Conservation (phyloP, 805 yeast genomes). For the Wickerhamomyces mucosus region DNA sequence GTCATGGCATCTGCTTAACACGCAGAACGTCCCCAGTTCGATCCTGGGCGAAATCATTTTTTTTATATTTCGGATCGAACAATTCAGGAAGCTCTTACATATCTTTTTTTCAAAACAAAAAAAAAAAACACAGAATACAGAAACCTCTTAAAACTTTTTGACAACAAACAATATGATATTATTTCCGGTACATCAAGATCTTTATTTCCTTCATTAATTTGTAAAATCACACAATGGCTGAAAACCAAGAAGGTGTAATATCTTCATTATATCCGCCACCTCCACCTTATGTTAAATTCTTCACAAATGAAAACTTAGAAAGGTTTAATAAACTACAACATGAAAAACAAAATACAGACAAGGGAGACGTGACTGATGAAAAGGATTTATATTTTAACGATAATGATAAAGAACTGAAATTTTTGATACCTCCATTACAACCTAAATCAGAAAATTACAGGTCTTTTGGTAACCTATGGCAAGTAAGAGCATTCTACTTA, state of each 20-base stretch:
- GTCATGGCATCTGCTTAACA: slow-evolving; percentile 99
- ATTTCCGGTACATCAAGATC: too few relatives aligned
- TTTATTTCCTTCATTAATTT: too few relatives aligned
- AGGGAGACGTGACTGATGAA: too few relatives aligned
- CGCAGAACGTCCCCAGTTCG: slow-evolving; percentile 99
- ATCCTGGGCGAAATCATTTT: slow-evolving; percentile 97
- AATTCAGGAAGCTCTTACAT: too few relatives aligned
- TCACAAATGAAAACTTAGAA: slow-evolving; percentile 58
- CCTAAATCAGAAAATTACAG: slow-evolving; percentile 64
- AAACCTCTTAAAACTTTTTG: too few relatives aligned
- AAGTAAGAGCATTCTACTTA: slow-evolving; percentile 22
- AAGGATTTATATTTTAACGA: slow-evolving; percentile 25
- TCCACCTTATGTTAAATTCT: slow-evolving; percentile 70
- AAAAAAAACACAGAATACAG: too few relatives aligned
- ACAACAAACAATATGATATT: too few relatives aligned
- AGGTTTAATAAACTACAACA: slow-evolving; percentile 24
- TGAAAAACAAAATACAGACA: too few relatives aligned
- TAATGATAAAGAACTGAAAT: slow-evolving; percentile 39
- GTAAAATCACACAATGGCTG: slow-evolving; percentile 1
- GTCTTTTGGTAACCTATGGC: slow-evolving; percentile 90
- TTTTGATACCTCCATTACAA: slow-evolving; percentile 52
- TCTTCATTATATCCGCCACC: slow-evolving; percentile 92
- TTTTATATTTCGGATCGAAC: slow-evolving; percentile 6
- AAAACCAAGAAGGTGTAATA: slow-evolving; percentile 21
- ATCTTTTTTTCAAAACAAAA: too few relatives aligned